These are phyloP conservation scores for Nicotiana attenuata DNA, from an alignment of 257 asterid genomes.

Conservation along the genomic window DNA sequence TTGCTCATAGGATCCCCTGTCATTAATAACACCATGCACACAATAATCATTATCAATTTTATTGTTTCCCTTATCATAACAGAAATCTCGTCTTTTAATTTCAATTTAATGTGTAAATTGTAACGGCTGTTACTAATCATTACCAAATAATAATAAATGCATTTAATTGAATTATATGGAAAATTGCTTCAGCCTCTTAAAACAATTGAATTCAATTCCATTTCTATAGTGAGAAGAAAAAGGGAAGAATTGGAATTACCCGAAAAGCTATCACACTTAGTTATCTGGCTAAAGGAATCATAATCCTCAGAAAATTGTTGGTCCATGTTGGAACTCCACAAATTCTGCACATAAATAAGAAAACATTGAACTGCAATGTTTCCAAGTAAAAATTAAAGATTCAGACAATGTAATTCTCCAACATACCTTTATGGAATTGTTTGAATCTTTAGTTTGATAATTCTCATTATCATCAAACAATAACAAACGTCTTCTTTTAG, in stretches of 20 bases:
- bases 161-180: no score
- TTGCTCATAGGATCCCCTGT: conserved; percentile 20
- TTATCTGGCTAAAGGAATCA: conserved; percentile 28
- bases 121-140: not conserved
- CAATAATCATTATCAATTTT: not conserved
- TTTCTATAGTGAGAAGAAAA: not conserved
- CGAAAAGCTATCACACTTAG: conserved; percentile 32
- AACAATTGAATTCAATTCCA: not conserved
- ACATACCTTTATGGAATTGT: conserved; percentile 17
- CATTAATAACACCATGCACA: not conserved
- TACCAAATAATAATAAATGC: not conserved
- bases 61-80: not conserved
- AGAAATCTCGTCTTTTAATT: not conserved
- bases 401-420: not conserved
- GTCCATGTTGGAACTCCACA: conserved; percentile 21
- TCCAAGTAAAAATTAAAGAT: not conserved
- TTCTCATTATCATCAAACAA: conserved; percentile 29
- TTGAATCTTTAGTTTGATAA: conserved; percentile 8
- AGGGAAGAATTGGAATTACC: conserved; percentile 13
- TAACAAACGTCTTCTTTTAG: conserved; percentile 60
- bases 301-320: conserved; percentile 28
- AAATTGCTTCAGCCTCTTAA: not conserved
- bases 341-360: conserved; percentile 22
- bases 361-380: not conserved
- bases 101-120: not conserved